Percentiles rank a stretch among this genome's conserved stretches.
Evolutionary conservation across 306 rosid genomes (phyloP).

Genomic region (Carpinus fangiana): DNA sequence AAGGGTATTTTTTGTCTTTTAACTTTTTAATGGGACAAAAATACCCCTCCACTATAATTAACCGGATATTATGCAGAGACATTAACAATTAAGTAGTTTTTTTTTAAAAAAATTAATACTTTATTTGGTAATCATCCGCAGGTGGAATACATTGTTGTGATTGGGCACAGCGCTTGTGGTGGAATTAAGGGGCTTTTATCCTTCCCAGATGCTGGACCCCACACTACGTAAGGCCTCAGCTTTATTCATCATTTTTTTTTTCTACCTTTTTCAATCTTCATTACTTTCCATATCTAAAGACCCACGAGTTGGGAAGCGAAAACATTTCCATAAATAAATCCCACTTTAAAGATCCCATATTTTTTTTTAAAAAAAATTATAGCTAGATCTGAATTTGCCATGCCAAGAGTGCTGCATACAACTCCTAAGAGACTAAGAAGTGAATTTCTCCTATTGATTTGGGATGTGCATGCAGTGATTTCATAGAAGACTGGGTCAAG

Average conservation of each 20-base stretch:
- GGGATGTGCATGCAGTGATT: slow-evolving; percentile 52
- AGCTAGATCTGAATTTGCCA: no score
- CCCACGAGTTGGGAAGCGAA: not conserved
- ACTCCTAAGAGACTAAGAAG: no score
- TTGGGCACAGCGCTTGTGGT: slow-evolving; percentile 37
- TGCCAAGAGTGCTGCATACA: no score
- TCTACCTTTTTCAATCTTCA: not conserved
- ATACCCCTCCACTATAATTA: no score
- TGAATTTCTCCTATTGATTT: not conserved
- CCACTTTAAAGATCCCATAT: not conserved
- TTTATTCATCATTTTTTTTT: not conserved
- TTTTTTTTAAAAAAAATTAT: no score
- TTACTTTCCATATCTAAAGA: not conserved
- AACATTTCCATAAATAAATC: not conserved
- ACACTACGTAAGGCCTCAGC: slow-evolving; percentile 2
- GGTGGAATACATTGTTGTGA: slow-evolving; percentile 77
- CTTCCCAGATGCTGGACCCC: not conserved
- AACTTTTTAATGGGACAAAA: no score
- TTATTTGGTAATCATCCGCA: slow-evolving; percentile 13
- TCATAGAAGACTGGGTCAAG: slow-evolving; percentile 90
- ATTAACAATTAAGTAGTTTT: no score
- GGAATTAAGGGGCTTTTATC: slow-evolving; percentile 24
- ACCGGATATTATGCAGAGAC: no score
- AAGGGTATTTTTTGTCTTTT: no score
- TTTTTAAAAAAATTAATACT: no score